A percentile compares a stretch with the other conserved stretches of the same genome.
These are phyloP conservation scores for Coccomyxa sp. DNA, from an alignment of 139 green algal species.

Conservation along the genomic window DNA sequence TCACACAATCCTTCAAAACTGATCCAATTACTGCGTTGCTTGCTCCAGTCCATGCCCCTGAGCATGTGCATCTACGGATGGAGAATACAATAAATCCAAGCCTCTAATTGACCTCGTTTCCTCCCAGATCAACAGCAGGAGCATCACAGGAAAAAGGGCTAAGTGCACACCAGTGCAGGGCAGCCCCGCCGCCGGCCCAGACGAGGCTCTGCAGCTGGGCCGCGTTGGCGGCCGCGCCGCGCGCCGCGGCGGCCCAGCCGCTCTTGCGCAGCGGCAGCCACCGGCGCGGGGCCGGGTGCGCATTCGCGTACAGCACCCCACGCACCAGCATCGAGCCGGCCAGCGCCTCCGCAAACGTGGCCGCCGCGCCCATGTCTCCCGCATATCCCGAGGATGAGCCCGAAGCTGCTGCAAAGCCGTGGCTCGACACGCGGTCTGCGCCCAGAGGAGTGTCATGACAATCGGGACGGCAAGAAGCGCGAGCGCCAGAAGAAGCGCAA, in stretches of 20 bases:
- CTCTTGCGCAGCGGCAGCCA: slow-evolving; percentile 35
- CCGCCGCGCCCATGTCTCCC: not conserved
- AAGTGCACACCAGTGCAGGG: not conserved
- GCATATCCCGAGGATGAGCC: not conserved
- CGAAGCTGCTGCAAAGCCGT: not conserved
- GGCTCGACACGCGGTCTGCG: not conserved
- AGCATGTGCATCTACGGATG: too few species aligned
- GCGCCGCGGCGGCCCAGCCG: slow-evolving; percentile 7
- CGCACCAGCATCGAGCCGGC: slow-evolving; percentile 40
- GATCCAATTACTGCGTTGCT: too few species aligned
- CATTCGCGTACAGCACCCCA: slow-evolving; percentile 51
- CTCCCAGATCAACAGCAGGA: not conserved
- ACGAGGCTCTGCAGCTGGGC: slow-evolving; percentile 13
- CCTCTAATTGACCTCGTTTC: not conserved
- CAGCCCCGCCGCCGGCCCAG: not conserved
- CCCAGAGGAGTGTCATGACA: not conserved
- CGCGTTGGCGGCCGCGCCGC: slow-evolving; percentile 16
- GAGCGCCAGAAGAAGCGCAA: too few species aligned
- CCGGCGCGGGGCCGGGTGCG: slow-evolving; percentile 40
- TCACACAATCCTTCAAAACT: too few species aligned
- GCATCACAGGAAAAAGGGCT: not conserved
- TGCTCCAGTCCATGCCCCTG: too few species aligned
- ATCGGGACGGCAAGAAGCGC: too few species aligned
- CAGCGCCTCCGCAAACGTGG: not conserved
- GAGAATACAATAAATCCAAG: too few species aligned